Evolutionary conservation across 352 stramenopile species (phyloP).

Genomic region (Thraustochytrium sp.): DNA sequence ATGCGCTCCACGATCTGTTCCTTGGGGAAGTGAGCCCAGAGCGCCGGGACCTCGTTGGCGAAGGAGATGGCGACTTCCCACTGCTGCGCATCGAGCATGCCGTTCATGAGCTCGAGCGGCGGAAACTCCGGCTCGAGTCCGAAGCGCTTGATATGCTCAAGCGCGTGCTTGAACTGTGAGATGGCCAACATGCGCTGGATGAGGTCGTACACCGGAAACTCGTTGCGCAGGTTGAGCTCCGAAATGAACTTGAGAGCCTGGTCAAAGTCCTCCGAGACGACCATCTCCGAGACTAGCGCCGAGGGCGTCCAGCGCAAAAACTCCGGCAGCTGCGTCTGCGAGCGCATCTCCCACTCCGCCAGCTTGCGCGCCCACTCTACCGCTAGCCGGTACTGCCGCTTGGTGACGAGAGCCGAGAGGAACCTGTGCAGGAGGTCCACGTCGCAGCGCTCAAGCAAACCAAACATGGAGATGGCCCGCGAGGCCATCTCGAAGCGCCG

Average conservation of each 20-base stretch:
- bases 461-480: slow-evolving; percentile 28
- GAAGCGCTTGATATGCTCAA: slow-evolving; percentile 39
- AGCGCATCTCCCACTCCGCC: slow-evolving; percentile 18
- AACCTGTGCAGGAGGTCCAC: slow-evolving; percentile 26
- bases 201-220: slow-evolving; percentile 26
- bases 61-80: slow-evolving; percentile 27
- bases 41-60: slow-evolving; percentile 30
- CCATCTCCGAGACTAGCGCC: slow-evolving; percentile 15
- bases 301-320: slow-evolving; percentile 31
- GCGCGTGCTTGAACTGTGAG: slow-evolving; percentile 15
- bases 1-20: slow-evolving; percentile 28
- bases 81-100: slow-evolving; percentile 39
- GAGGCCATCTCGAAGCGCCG: slow-evolving; percentile 36
- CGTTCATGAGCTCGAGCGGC: slow-evolving; percentile 35
- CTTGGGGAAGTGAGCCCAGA: slow-evolving; percentile 37
- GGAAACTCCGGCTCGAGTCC: slow-evolving; percentile 18
- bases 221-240: slow-evolving; percentile 24
- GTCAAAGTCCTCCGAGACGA: slow-evolving; percentile 19
- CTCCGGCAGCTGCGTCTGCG: slow-evolving; percentile 18
- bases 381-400: slow-evolving; percentile 33
- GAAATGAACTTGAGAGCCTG: slow-evolving; percentile 38
- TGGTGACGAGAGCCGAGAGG: slow-evolving; percentile 17
- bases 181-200: slow-evolving; percentile 28
- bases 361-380: slow-evolving; percentile 29
- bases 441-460: slow-evolving; percentile 18